Evolutionary conservation across 164 flowering plant species (phyloP), one percentile per base, ranked within the genome.

Genomic region (Liriodendron chinense): DNA sequence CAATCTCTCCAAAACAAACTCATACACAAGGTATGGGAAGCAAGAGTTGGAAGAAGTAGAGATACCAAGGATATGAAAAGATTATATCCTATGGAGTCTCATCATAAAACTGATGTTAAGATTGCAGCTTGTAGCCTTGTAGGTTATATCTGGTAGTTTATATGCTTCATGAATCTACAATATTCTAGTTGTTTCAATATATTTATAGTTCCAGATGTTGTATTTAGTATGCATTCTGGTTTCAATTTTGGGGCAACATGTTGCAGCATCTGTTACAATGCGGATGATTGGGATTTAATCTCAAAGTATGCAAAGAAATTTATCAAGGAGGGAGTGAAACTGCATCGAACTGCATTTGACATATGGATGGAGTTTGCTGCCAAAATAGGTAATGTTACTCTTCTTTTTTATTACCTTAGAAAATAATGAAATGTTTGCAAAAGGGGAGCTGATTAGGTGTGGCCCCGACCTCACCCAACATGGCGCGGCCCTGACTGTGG

Each of bases 321-420:
- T 80, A 47, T 87, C 65, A 84, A 72, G 81, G 90, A 87, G 61
- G 91, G 93, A 76, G 91, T 88, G 25, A 95, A 87, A 72, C 79
- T 95, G 61, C 88, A 93, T 20, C 82, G 79, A 77, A 84, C 92
- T 68, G 67, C 98, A 53, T 90, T 87, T 82, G 91, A 85, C 71
- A 73, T 78, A 14, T 95, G 94, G 98, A 93, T 93, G 97, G 87
- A 89, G 47, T 93, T 93, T 85, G 93, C 98, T 84, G 87, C 94
- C 66, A 86, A 84, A 85, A 85, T 72, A 85, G 98, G 98, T 93
- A 20, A 26, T 16, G 49, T 65, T 67, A 20, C 26, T 22, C 24
- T 22, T 63, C 22, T 63, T 18, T 16, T 53, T 53, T 53, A 53
- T 53, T 16, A 34, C 43, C 43, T 34, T 34, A 34, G 43, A 34